Percentiles rank a stretch among this genome's conserved stretches.
Evolutionary conservation across 148 eudicot genomes (phyloP).

Genomic region (Vaccinium darrowii): DNA sequence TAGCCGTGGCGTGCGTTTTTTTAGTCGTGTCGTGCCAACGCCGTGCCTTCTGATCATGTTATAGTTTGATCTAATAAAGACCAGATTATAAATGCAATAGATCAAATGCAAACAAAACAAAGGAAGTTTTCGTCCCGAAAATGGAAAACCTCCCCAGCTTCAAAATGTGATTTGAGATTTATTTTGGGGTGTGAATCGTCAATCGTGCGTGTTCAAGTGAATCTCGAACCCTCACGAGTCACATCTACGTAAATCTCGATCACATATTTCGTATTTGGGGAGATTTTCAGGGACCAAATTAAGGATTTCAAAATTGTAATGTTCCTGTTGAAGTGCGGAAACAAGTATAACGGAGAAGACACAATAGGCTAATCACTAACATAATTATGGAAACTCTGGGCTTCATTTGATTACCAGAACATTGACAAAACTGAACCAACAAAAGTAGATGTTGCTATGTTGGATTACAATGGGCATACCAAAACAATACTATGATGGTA

Average conservation of each 20-base stretch:
- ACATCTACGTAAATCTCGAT: background rate
- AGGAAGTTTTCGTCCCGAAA: background rate
- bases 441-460: background rate
- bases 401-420: conserved; percentile 48
- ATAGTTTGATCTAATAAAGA: background rate
- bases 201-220: background rate
- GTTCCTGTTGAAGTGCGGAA: background rate
- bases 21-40: too few species aligned
- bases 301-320: background rate
- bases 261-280: background rate
- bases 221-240: background rate
- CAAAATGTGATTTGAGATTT: background rate
- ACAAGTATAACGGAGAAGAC: background rate
- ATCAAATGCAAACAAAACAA: background rate
- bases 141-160: background rate
- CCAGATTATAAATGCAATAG: background rate
- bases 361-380: conserved; percentile 6
- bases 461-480: too few species aligned
- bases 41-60: too few species aligned
- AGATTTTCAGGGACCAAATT: background rate
- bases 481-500: too few species aligned
- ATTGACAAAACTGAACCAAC: conserved; percentile 57
- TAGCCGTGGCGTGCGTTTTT: too few species aligned
- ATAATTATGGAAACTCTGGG: background rate
- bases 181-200: background rate